Conservation (phyloP, 2,329 filamentous ascomycete genomes). For the Aschersonia sp. region DNA sequence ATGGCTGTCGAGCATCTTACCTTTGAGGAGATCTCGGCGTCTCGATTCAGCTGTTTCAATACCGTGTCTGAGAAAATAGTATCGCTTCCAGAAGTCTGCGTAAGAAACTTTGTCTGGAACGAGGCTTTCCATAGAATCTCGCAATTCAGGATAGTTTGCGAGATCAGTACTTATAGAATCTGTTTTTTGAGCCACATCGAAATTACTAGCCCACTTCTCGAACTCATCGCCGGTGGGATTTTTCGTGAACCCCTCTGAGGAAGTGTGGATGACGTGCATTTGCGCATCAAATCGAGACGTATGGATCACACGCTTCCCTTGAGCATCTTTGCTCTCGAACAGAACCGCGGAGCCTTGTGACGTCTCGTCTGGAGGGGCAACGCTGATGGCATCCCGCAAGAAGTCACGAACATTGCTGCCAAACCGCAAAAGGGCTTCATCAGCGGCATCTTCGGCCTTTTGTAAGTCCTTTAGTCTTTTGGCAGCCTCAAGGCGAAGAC, state of each 20-base stretch:
- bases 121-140: constrained; percentile 82
- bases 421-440: constrained; percentile 86
- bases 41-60: constrained; percentile 87
- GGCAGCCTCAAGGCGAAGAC: constrained; percentile 61
- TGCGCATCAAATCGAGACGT: constrained; percentile 90
- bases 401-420: constrained; percentile 83
- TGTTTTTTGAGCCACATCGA: constrained; percentile 74
- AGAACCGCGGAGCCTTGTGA: constrained; percentile 49
- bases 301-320: constrained; percentile 86
- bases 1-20: constrained; percentile 26
- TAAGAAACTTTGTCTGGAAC: constrained; percentile 93
- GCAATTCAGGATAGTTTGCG: constrained; percentile 72
- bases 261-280: constrained; percentile 86
- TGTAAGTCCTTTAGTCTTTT: constrained; percentile 82
- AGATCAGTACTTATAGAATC: constrained; percentile 69
- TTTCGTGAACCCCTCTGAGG: constrained; percentile 63
- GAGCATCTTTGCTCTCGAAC: constrained; percentile 86
- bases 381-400: constrained; percentile 75
- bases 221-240: constrained; percentile 69
- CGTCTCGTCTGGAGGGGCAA: constrained; percentile 55
- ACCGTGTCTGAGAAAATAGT: constrained; percentile 87
- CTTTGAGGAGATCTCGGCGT: constrained; percentile 78
- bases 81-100: constrained; percentile 78
- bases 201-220: constrained; percentile 54
- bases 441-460: constrained; percentile 84